Conservation (phyloP, 306 rosid genomes). For the Fagus sylvatica region DNA sequence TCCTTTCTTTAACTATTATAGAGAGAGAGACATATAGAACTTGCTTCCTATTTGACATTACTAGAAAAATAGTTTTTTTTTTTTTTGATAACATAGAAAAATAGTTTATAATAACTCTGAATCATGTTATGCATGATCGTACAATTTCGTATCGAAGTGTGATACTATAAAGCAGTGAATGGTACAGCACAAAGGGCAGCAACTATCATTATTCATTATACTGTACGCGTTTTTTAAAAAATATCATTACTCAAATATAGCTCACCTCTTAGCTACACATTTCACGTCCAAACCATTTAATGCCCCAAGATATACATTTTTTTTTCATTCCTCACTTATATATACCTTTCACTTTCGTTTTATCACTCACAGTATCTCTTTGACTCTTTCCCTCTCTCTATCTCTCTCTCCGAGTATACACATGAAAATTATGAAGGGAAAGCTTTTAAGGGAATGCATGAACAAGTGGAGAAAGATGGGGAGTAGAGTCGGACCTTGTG, state of each 20-base stretch:
- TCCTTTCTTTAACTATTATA: conserved; percentile 1
- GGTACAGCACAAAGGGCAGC: conserved; percentile 43
- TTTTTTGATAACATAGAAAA: too few relatives aligned
- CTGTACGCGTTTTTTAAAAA: conserved; percentile 19
- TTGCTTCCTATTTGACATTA: conserved; percentile 13
- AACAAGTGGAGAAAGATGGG: conserved; percentile 81
- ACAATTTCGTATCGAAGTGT: conserved; percentile 57
- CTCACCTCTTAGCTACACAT: conserved; percentile 38
- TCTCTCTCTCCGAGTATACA: not conserved
- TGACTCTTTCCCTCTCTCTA: conserved; percentile 1
- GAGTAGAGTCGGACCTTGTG: conserved; percentile 42
- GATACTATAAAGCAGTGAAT: conserved; percentile 15
- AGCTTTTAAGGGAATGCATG: conserved; percentile 49
- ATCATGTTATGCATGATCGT: conserved; percentile 62
- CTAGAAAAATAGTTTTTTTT: conserved; percentile 17
- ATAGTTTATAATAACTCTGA: conserved; percentile 4
- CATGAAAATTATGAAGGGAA: conserved; percentile 36
- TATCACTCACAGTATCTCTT: conserved; percentile 24
- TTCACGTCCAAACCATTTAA: conserved; percentile 56
- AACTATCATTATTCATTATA: conserved; percentile 20
- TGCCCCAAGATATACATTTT: conserved; percentile 31
- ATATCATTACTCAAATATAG: conserved; percentile 14
- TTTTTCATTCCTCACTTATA: conserved; percentile 51
- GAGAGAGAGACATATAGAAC: conserved; percentile 14
- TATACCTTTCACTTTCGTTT: conserved; percentile 49